Base-by-base conservation (phyloP, 192 early-diverging fungal genomes). In the Rhizoclosmatium globosum region DNA sequence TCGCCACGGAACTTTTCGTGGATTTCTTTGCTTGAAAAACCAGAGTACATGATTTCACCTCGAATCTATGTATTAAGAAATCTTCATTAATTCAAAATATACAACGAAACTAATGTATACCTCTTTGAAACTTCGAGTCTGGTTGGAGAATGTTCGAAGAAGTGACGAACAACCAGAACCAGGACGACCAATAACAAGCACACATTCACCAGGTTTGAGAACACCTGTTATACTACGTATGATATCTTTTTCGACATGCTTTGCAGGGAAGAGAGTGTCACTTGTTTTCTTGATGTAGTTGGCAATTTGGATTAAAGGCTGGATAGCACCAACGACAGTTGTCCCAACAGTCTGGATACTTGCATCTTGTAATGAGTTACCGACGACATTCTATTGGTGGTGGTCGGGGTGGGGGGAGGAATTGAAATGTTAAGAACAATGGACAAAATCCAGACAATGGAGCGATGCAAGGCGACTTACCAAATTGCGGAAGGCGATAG, bases 101-200 rank as follows among this genome's bases (percentile, higher is more conserved):
- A n/a, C 9, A 64, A 11, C 31, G 31, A 64, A n/a, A 31, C 9
- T 64, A 11, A 31, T 64, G 19, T n/a, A n/a, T 64, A 64, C 66
- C 66, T 72, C 64, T 23, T 79, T 81, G 58, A 85, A 90, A 53
- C 85, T 82, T n/a, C 84, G 82, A 13, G 86, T 81, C 56, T 89
- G 86, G 64, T 91, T 88, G 13, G 90, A 87, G 3, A 94, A 80
- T 2, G 90, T 81, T n/a, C 89, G 84, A n/a, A 94, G 82, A 47
- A 94, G 69, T 19, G 91, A 86, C 2, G 89, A 89, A 71, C 91
- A 91, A 48, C 92, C 92, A 2, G 91, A 86, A 50, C 91, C 92
- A 44, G 93, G 93, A 11, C 91, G 85, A 57, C 93, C 93, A 21
- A 94, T 84, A 9, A 93, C 89, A 46, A 93, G 80, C 7, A 78